phyloP scores from a whole-genome alignment of 2,329 filamentous ascomycete genomes.

The Phaeosphaeriaceae sp. region DNA sequence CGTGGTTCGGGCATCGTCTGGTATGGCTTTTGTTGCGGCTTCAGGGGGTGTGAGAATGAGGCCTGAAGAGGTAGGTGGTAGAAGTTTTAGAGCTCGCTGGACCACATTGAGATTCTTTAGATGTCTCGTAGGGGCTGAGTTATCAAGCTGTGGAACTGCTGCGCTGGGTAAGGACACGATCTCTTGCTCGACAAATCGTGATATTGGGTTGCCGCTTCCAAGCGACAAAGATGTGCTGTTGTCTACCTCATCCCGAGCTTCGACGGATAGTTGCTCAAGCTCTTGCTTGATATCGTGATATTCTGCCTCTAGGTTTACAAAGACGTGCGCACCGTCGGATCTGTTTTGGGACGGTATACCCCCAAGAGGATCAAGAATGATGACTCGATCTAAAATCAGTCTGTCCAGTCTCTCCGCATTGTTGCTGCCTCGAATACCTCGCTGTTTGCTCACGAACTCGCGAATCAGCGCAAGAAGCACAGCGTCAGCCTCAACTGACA shows the following conservation, averaged over 20 bases:
- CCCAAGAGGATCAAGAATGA: conserved; percentile 85
- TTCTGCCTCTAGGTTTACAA: conserved; percentile 93
- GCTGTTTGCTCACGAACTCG: conserved; percentile 67
- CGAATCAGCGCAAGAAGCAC: conserved; percentile 77
- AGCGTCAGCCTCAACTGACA: conserved; percentile 63
- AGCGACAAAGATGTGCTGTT: conserved; percentile 18
- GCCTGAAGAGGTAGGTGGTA: conserved; percentile 85
- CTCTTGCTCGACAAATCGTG: conserved; percentile 49
- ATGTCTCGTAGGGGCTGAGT: conserved; percentile 51
- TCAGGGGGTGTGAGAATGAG: conserved; percentile 87
- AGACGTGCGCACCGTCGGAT: conserved; percentile 73
- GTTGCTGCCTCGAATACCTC: not conserved
- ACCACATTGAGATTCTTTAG: conserved; percentile 76
- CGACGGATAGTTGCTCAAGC: conserved; percentile 51
- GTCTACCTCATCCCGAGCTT: conserved; percentile 15
- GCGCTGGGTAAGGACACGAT: conserved; percentile 23
- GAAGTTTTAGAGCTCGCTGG: conserved; percentile 71
- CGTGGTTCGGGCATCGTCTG: conserved; percentile 60
- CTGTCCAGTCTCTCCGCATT: conserved; percentile 34
- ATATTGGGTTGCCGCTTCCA: conserved; percentile 52
- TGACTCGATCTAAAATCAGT: conserved; percentile 75
- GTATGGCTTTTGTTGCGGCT: conserved; percentile 65
- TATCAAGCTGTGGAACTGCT: conserved; percentile 18
- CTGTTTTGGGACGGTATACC: conserved; percentile 74
- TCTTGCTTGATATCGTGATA: conserved; percentile 72